Evolutionary conservation across 805 yeast species (phyloP).

Genomic region (Lipomyces yamadae): DNA sequence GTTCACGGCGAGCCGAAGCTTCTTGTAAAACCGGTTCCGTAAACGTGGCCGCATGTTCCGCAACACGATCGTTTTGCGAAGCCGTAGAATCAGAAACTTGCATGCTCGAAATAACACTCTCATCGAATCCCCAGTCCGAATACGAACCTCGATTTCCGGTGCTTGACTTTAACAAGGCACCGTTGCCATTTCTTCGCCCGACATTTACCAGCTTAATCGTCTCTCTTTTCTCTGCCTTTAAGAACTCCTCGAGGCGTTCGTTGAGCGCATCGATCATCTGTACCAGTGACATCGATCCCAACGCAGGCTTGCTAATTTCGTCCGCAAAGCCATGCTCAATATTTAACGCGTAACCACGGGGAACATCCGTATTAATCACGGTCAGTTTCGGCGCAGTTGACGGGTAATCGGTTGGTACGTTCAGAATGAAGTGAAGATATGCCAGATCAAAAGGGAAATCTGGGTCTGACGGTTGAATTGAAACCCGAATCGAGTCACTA

Average conservation of each 20-base stretch:
- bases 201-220: slow-evolving; percentile 63
- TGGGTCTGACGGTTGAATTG: slow-evolving; percentile 64
- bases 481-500: slow-evolving; percentile 19
- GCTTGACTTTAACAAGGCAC: not conserved
- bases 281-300: slow-evolving; percentile 56
- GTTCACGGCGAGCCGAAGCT: slow-evolving; percentile 28
- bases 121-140: slow-evolving; percentile 32
- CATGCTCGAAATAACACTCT: slow-evolving; percentile 1
- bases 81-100: not conserved
- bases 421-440: slow-evolving; percentile 56
- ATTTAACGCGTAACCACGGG: slow-evolving; percentile 68
- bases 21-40: slow-evolving; percentile 17
- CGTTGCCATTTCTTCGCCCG: slow-evolving; percentile 4
- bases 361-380: slow-evolving; percentile 69
- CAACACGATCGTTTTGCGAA: not conserved
- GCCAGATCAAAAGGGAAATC: slow-evolving; percentile 71
- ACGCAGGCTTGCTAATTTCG: slow-evolving; percentile 36
- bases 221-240: slow-evolving; percentile 62
- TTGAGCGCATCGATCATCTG: slow-evolving; percentile 63
- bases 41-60: slow-evolving; percentile 15
- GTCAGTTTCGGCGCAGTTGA: slow-evolving; percentile 55
- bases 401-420: slow-evolving; percentile 64
- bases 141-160: slow-evolving; percentile 6
- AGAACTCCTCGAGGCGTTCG: slow-evolving; percentile 59
- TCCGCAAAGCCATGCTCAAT: slow-evolving; percentile 65